phyloP scores from a whole-genome alignment of 331 rosid species.

The Acacia pycnantha region DNA sequence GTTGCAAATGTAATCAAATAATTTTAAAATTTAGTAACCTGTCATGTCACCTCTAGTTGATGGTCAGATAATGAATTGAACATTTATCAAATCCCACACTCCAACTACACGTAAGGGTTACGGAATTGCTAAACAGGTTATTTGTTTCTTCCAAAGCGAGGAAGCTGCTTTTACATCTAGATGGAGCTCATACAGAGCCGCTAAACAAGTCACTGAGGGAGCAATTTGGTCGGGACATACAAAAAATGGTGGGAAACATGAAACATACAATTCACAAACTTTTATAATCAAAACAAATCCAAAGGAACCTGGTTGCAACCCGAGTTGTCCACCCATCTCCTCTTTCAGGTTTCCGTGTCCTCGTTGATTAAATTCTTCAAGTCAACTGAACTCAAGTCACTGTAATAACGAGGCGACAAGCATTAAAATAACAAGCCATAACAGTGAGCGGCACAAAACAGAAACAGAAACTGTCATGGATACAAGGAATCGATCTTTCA shows the following conservation, averaged over 20 bases:
- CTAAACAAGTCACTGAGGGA: background rate
- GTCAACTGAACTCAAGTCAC: background rate
- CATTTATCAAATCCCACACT: background rate
- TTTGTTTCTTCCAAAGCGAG: background rate
- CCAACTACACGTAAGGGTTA: too few relatives aligned
- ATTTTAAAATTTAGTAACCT: too few relatives aligned
- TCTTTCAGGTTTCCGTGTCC: background rate
- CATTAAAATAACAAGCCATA: background rate
- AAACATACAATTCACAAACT: background rate
- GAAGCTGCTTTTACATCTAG: background rate
- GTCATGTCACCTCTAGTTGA: background rate
- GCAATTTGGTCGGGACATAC: background rate
- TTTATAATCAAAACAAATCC: background rate
- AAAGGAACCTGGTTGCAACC: background rate
- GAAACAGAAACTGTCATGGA: background rate
- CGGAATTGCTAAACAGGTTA: background rate
- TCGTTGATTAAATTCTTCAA: slow-evolving; percentile 10
- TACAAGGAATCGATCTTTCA: background rate
- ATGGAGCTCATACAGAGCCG: background rate
- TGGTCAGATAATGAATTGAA: slow-evolving; percentile 10
- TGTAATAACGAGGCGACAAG: background rate
- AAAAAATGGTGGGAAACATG: background rate
- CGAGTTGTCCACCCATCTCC: background rate
- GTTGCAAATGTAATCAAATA: background rate
- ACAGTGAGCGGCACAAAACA: background rate